Base-by-base conservation (phyloP, 495 filamentous ascomycete species). In the Penicillium macrosclerotiorum region DNA sequence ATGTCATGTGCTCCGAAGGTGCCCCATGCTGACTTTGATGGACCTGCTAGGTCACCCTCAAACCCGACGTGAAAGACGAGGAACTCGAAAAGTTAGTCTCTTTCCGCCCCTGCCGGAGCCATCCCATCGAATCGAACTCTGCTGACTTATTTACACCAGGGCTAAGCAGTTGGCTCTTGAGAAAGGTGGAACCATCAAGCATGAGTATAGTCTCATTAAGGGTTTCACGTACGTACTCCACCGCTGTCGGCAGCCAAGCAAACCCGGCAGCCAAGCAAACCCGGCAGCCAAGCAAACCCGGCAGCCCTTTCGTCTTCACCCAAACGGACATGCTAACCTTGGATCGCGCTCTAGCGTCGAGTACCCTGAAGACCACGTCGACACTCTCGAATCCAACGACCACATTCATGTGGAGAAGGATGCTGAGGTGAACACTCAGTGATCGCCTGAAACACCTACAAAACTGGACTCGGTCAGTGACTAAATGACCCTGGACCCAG, bases 201-300 rank as follows among this genome's bases (percentile, higher is more conserved):
- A 91, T 54, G 87, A 91, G 60, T 96, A 87, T 75, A 83, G 66
- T 27, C 63, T 97, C 50, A 89, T 94, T 72, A 92, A 89, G 67
- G 89, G 87, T 29, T 96, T 96, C 75, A 83, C 84, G 93, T 96
- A 81, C 58, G 86, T 60, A 14, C 42, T 17, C 45, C 34, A 34
- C 31, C 8, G 26, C n/a, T n/a, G n/a, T n/a, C n/a, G n/a, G n/a
- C n/a, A n/a, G n/a, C n/a, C n/a, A n/a, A n/a, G n/a, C n/a, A n/a
- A n/a, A n/a, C n/a, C n/a, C n/a, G n/a, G n/a, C n/a, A n/a, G n/a
- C n/a, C n/a, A n/a, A n/a, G n/a, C n/a, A n/a, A n/a, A n/a, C n/a
- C n/a, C n/a, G n/a, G n/a, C n/a, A n/a, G n/a, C n/a, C n/a, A n/a
- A n/a, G n/a, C n/a, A n/a, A n/a, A n/a, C n/a, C n/a, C n/a, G n/a